Evolutionary conservation across 2,329 filamentous ascomycete genomes (phyloP), one percentile per base, ranked within the genome.

Genomic region (Venturia effusa): DNA sequence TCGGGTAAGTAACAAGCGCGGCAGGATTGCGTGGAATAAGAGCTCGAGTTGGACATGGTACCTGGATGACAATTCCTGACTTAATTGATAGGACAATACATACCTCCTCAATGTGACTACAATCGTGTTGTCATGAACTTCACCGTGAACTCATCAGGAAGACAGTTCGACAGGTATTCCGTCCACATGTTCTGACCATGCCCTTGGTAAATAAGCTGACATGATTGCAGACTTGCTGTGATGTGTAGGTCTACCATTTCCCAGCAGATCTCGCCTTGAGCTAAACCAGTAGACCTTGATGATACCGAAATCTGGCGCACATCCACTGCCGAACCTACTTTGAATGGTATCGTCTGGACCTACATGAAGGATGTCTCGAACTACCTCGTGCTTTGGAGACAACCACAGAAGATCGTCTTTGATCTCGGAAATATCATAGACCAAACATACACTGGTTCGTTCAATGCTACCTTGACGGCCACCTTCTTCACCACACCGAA

Each of bases 271-370:
- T n/a, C 61, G 22, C 37, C 1, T 7, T 24, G 10, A 27, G 90
- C 48, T 79, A 93, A 11, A 90, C 74, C 88, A 39, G 86, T 94
- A 81, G 94, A 87, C 69, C 79, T 94, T 45, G 84, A 84, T 45
- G 88, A 93, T 72, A 84, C 83, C 13, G 90, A 95, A 72, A 81
- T 95, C n/a, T 94, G 88, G 79, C 81, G 90, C 30, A 92, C 89
- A 1, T 92, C 89, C 4, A 95, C 90, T 0, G 88, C 90, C 3
- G 88, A 95, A 75, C 89, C 90, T 0, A 90, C 85, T 0, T 67
- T 76, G 4, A 80, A 80, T 24, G 90, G 89, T 7, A 92, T 94
- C 66, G 77, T 81, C 59, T 93, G 88, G 88, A 85, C 83, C 0
- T 91, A 90, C 71, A 78, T 86, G 63, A 94, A 93, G 74, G 89